A percentile compares a stretch with the other conserved stretches of the same genome.
phyloP scores from a whole-genome alignment of 192 early-diverging fungal species.

The Rhizoclosmatium globosum region DNA sequence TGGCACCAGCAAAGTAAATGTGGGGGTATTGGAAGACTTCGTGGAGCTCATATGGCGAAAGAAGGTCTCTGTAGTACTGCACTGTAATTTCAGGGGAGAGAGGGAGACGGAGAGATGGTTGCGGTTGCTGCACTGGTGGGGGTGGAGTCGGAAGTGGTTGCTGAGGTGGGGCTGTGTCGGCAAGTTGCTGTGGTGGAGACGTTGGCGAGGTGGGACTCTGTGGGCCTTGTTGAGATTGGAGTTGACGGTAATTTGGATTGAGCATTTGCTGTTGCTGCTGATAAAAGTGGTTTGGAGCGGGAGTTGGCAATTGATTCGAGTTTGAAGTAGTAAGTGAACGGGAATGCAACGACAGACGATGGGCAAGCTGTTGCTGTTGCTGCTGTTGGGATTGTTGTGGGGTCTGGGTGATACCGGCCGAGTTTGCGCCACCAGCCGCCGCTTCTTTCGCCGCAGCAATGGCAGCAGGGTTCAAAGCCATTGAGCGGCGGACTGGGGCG shows the following conservation, averaged over 20 bases:
- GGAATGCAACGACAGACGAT: conserved; percentile 10
- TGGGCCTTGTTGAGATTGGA: background rate
- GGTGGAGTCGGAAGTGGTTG: background rate
- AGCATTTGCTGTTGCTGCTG: conserved; percentile 30
- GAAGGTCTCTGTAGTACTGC: conserved; percentile 54
- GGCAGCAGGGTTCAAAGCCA: background rate
- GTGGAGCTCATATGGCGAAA: conserved; percentile 85
- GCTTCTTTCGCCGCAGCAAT: background rate
- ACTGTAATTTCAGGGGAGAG: conserved; percentile 53
- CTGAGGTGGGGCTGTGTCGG: background rate
- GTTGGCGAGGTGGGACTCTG: background rate
- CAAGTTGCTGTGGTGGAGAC: background rate
- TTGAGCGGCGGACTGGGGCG: background rate
- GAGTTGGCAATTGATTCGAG: conserved; percentile 9
- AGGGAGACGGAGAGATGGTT: conserved; percentile 48
- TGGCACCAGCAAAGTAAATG: conserved; percentile 92
- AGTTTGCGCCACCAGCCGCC: background rate
- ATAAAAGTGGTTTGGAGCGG: conserved; percentile 36
- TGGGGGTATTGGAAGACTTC: conserved; percentile 88
- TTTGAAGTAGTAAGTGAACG: conserved; percentile 17
- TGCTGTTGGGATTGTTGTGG: background rate
- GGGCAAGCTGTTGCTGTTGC: background rate
- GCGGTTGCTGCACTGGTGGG: background rate
- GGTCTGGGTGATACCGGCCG: background rate
- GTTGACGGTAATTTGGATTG: conserved; percentile 32